A percentile compares a stretch with the other conserved stretches of the same genome.
These are phyloP conservation scores for Amaranthus cruentus DNA, from an alignment of 148 eudicot species.

Conservation along the genomic window DNA sequence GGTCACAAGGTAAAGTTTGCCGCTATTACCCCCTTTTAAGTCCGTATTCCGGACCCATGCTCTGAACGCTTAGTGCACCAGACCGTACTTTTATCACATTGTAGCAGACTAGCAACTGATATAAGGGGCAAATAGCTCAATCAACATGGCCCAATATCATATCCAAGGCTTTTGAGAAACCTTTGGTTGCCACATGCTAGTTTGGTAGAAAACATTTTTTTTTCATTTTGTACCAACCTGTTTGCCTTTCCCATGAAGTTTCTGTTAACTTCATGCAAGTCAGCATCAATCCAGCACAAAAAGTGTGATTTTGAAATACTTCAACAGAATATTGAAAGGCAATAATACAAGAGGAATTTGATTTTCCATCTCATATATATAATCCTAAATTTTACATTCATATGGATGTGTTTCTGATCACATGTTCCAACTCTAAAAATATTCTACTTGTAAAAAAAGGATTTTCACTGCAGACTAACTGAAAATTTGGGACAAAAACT, in stretches of 20 bases:
- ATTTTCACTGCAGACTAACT: neutral
- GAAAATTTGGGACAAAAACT: neutral
- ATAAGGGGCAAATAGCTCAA: neutral
- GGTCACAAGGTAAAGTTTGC: no score
- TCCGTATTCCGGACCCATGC: no score
- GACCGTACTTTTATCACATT: conserved; percentile 1
- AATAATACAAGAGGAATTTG: conserved; percentile 5
- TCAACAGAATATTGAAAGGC: neutral
- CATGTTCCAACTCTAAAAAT: conserved; percentile 8
- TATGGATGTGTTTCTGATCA: neutral
- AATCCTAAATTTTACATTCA: conserved; percentile 18
- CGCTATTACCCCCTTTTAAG: no score
- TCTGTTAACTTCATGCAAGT: neutral
- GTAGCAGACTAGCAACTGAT: neutral
- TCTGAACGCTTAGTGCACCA: neutral
- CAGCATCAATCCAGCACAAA: neutral
- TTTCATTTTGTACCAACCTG: conserved; percentile 12
- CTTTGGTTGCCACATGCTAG: conserved; percentile 15
- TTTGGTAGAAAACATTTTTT: conserved; percentile 14
- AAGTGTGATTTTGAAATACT: neutral
- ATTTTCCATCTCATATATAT: neutral
- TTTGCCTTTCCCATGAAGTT: neutral
- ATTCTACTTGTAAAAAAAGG: conserved; percentile 13
- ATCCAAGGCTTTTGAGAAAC: neutral
- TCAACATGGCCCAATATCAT: neutral